Evolutionary conservation across 2,329 filamentous ascomycete genomes (phyloP).

Genomic region (Cytospora leucostoma): DNA sequence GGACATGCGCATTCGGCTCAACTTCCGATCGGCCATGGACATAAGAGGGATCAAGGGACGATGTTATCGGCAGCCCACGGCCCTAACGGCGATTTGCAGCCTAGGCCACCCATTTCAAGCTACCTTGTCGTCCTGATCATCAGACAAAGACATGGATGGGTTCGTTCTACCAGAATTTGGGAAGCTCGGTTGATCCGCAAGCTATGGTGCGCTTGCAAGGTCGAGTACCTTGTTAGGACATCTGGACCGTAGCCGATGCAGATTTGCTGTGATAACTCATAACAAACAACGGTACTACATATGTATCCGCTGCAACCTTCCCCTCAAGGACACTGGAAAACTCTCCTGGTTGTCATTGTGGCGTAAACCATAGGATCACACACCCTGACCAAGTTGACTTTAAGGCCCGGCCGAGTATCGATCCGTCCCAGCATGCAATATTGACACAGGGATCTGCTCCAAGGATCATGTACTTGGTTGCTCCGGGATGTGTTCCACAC

Average conservation of each 20-base stretch:
- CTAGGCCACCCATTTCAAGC: background rate
- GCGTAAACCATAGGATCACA: background rate
- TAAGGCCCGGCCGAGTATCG: background rate
- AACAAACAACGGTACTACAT: background rate
- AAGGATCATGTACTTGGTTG: background rate
- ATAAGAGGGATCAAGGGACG: background rate
- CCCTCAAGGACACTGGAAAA: background rate
- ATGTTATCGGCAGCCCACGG: background rate
- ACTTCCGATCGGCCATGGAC: background rate
- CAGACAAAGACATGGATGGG: slow-evolving; percentile 3
- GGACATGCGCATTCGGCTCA: background rate
- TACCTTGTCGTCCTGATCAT: slow-evolving; percentile 1
- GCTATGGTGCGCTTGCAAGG: background rate
- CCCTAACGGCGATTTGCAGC: background rate
- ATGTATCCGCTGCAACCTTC: background rate
- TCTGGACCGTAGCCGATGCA: slow-evolving; percentile 17
- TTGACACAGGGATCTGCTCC: slow-evolving; percentile 1
- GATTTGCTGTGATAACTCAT: slow-evolving; percentile 1
- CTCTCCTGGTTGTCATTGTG: background rate
- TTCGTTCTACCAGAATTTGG: background rate
- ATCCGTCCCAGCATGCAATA: background rate
- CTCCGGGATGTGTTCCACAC: background rate
- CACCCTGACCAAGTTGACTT: background rate
- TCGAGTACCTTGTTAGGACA: slow-evolving; percentile 14
- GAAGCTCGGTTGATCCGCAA: background rate